Evolutionary conservation across 2,329 filamentous ascomycete species (phyloP).

Genomic region (Aaosphaeria arxii): DNA sequence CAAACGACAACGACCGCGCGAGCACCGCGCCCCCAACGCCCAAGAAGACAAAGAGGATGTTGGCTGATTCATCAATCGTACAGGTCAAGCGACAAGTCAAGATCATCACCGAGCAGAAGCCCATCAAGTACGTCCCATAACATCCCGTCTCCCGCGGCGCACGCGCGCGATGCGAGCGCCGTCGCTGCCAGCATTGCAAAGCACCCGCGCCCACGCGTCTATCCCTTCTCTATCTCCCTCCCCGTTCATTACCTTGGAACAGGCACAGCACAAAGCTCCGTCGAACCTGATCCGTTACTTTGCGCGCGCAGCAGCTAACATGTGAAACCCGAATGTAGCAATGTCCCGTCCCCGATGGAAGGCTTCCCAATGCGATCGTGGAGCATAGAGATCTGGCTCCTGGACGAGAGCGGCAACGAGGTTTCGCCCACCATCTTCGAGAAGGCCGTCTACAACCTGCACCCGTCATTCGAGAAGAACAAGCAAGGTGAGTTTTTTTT

Average conservation of each 20-base stretch:
- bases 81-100: slow-evolving; percentile 83
- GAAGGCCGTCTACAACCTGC: slow-evolving; percentile 88
- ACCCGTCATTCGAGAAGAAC: slow-evolving; percentile 88
- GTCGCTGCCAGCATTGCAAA: too few relatives aligned
- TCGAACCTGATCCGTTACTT: slow-evolving; percentile 8
- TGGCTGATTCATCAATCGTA: neutral
- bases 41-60: slow-evolving; percentile 3
- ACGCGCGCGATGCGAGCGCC: too few relatives aligned
- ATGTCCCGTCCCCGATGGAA: slow-evolving; percentile 76
- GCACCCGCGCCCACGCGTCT: too few relatives aligned
- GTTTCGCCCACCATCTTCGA: slow-evolving; percentile 81
- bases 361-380: slow-evolving; percentile 92
- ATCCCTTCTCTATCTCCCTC: too few relatives aligned
- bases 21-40: too few relatives aligned
- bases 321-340: slow-evolving; percentile 44
- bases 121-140: slow-evolving; percentile 64
- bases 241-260: neutral
- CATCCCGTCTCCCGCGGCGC: too few relatives aligned
- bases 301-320: neutral
- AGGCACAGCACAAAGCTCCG: slow-evolving; percentile 7
- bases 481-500: slow-evolving; percentile 67
- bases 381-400: slow-evolving; percentile 79
- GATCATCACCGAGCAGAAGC: slow-evolving; percentile 86
- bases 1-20: too few relatives aligned
- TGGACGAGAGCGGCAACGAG: slow-evolving; percentile 84